Conservation (phyloP, 1,139 yeast species). For the Casaregolazyma suthepensis region DNA sequence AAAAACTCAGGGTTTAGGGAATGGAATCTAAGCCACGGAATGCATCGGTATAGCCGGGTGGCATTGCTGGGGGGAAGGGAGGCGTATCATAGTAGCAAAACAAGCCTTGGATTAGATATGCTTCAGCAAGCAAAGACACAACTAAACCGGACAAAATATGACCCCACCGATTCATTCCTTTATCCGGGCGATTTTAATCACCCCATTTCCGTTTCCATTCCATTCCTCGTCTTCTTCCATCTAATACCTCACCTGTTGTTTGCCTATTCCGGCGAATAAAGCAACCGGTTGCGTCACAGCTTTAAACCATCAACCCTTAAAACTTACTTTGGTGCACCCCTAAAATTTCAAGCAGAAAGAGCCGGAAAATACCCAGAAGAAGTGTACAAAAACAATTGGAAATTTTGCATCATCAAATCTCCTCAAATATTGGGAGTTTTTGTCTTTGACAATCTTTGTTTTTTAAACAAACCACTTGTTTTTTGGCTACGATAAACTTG, state of each 20-base stretch:
- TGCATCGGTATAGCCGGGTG: neutral
- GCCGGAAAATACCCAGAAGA: too few species aligned
- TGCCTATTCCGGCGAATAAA: neutral
- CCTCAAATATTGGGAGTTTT: too few species aligned
- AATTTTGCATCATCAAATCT: too few species aligned
- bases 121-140: neutral
- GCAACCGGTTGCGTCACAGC: neutral
- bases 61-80: neutral
- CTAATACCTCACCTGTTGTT: neutral
- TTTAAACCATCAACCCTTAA: neutral
- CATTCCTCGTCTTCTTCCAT: neutral
- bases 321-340: neutral
- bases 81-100: neutral
- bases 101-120: neutral
- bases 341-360: neutral
- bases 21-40: neutral
- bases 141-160: too few species aligned
- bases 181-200: neutral
- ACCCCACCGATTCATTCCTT: too few species aligned
- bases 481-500: too few species aligned
- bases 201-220: neutral
- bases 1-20: neutral
- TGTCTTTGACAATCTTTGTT: neutral
- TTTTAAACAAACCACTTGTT: neutral
- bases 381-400: too few species aligned